Evolutionary conservation across 2,329 filamentous ascomycete genomes (phyloP).

Genomic region (Ilyonectria destructans): DNA sequence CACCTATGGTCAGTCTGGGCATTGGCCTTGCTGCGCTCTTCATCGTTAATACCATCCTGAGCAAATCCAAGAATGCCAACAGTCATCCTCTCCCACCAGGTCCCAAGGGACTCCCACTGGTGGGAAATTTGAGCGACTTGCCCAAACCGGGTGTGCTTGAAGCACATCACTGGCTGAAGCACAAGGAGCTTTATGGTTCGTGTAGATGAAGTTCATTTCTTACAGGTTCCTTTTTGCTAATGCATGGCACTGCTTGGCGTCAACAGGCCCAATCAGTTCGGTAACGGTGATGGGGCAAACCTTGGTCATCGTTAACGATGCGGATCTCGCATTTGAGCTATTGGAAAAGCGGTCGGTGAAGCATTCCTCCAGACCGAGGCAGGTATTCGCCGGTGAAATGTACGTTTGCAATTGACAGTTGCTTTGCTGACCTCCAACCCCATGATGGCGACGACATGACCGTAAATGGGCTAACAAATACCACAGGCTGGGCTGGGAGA

Average conservation of each 20-base stretch:
- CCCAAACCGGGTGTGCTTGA: slow-evolving; percentile 28
- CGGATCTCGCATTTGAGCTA: slow-evolving; percentile 55
- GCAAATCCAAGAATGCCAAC: background rate
- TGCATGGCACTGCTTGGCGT: accelerated
- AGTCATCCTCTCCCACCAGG: slow-evolving; percentile 33
- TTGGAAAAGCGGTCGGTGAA: slow-evolving; percentile 47
- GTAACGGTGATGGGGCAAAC: slow-evolving; percentile 59
- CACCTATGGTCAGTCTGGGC: background rate
- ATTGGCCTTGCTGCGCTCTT: background rate
- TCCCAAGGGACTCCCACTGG: slow-evolving; percentile 35
- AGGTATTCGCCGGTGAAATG: slow-evolving; percentile 39
- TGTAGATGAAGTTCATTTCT: too few species aligned
- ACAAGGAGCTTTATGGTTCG: slow-evolving; percentile 38
- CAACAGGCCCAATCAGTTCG: slow-evolving; percentile 62
- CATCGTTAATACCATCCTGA: background rate
- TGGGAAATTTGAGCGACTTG: slow-evolving; percentile 37
- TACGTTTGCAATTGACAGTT: background rate
- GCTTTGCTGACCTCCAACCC: background rate
- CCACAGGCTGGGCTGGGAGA: slow-evolving; percentile 46
- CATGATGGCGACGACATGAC: background rate
- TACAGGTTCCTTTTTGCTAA: background rate
- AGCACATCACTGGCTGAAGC: slow-evolving; percentile 41
- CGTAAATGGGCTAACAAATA: background rate
- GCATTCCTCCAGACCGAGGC: slow-evolving; percentile 34
- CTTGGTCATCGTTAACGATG: slow-evolving; percentile 59